These are phyloP conservation scores for Volvox carteri DNA, from an alignment of 163 green algal genomes.

Conservation along the genomic window DNA sequence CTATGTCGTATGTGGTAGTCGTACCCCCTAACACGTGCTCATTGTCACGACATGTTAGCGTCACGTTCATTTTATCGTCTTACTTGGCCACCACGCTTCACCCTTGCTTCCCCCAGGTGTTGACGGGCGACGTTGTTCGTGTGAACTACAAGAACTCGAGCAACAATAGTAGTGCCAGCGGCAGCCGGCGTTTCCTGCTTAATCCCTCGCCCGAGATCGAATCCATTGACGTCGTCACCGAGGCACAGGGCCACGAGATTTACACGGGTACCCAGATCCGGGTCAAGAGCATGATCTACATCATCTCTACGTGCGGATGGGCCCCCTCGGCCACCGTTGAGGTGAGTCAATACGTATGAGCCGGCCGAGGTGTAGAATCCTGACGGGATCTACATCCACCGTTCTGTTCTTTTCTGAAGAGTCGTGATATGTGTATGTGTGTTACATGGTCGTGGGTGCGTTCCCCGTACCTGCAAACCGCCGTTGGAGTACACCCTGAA, in stretches of 20 bases:
- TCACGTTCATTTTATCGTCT: too few species aligned
- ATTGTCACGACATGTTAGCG: too few species aligned
- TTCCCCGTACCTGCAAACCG: too few species aligned
- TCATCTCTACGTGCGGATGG: slow-evolving; percentile 38
- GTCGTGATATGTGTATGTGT: too few species aligned
- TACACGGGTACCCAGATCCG: slow-evolving; percentile 9
- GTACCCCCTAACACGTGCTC: too few species aligned
- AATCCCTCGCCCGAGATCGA: not conserved
- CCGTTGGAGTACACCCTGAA: too few species aligned
- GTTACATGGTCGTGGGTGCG: too few species aligned
- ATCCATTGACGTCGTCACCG: not conserved
- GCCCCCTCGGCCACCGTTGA: not conserved
- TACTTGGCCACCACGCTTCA: too few species aligned
- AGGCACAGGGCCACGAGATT: not conserved
- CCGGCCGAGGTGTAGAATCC: too few species aligned
- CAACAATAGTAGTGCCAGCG: not conserved
- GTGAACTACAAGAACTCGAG: not conserved
- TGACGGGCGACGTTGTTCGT: not conserved
- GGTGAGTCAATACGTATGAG: not conserved
- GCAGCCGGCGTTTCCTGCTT: not conserved
- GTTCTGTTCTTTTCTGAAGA: too few species aligned
- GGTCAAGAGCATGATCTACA: slow-evolving; percentile 30
- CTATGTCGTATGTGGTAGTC: too few species aligned
- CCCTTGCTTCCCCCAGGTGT: not conserved
- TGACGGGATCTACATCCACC: too few species aligned